Conservation (phyloP, 345 rosid species). For the Euphorbia tirucalli region DNA sequence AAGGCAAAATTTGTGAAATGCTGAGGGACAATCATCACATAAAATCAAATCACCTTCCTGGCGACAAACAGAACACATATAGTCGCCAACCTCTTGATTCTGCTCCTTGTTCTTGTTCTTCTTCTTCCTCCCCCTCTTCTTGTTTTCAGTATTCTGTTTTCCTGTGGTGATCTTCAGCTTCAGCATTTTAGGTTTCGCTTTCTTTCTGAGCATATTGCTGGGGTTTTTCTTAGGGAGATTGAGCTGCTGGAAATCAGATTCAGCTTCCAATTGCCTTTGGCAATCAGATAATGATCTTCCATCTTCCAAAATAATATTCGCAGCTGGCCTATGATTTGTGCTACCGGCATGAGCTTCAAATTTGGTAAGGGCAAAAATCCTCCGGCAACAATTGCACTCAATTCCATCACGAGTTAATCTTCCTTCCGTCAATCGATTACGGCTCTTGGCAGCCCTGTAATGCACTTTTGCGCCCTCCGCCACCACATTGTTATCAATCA, state of each 20-base stretch:
- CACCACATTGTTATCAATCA: constrained; percentile 40
- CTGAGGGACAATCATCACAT: constrained; percentile 27
- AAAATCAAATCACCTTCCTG: constrained; percentile 24
- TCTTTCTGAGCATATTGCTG: not conserved
- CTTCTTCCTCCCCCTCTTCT: too few species aligned
- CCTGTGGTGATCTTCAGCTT: not conserved
- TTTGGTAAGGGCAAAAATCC: constrained; percentile 1
- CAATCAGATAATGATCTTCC: constrained; percentile 21
- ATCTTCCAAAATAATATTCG: constrained; percentile 20
- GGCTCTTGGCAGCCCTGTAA: not conserved
- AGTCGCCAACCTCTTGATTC: not conserved
- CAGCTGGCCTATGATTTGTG: constrained; percentile 15
- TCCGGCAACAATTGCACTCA: constrained; percentile 16
- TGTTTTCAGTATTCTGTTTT: not conserved
- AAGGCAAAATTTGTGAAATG: constrained; percentile 25
- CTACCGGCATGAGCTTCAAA: constrained; percentile 28
- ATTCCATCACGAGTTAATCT: constrained; percentile 20
- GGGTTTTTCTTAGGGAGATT: not conserved
- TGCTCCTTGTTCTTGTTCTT: not conserved
- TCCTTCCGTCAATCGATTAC: constrained; percentile 2
- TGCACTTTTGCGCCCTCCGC: constrained; percentile 7
- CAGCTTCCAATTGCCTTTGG: not conserved
- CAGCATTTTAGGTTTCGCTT: not conserved
- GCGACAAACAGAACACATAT: constrained; percentile 19
- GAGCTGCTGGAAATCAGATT: not conserved